Evolutionary conservation across 257 asterid species (phyloP), one percentile per base, ranked within the genome.

Genomic region (Ocimum tenuiflorum): DNA sequence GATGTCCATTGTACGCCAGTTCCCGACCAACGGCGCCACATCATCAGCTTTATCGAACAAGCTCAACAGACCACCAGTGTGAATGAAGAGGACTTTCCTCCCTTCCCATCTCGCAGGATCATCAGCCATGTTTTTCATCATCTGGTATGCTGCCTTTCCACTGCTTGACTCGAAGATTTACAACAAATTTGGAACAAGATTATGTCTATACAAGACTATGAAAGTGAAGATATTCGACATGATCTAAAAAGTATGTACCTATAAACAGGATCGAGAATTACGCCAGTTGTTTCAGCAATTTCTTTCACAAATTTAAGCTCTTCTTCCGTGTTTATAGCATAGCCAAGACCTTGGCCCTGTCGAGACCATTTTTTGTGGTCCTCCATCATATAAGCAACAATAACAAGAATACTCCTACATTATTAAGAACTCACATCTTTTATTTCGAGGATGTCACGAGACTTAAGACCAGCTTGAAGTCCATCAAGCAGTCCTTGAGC

Each of bases 281-380:
- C 85, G 36, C 99, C 99, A 13, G 99, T 87, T 11, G 87, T 63
- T 77, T 84, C 87, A 46, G 95, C 97, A 48, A 92, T 79, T 66
- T 89, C 84, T 75, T 71, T 85, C 76, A 87, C 88, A 74, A 89
- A 85, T 15, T 73, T 73, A 6, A 89, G 88, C 81, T 92, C 96
- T 67, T 92, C 96, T 0, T 69, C 41, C 4, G 99, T 81, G 76
- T 85, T 92, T 61, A 92, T 80, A 60, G 96, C 99, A 74, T 92
- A 92, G 27, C 99, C 99, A 20, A 92, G 88, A 65, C 97, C 99
- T 80, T 89, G 87, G 55, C 97, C 99, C 99, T 89, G 77, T 65
- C 17, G 11, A 35, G 17, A 15, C 4, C 63, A 15, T 1, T 31
- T 13, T 10, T 53, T 7, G n/a, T 27, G 4, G 31, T 27, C 31